Evolutionary conservation across 352 stramenopile species (phyloP).

Genomic region (Elongisporangium undulatum): DNA sequence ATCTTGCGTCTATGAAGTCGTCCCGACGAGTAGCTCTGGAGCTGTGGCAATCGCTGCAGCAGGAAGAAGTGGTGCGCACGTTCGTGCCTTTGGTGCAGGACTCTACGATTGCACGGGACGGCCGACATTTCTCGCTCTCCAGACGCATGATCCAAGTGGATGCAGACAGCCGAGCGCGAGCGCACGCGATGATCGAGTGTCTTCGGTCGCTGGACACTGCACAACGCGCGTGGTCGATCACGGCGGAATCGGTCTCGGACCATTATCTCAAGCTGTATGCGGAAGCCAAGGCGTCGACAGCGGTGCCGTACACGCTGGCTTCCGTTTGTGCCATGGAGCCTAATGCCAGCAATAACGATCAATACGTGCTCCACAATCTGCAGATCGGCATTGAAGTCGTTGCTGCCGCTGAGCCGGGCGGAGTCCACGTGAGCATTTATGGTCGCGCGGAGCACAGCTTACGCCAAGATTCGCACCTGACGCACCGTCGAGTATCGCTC

Average conservation of each 20-base stretch:
- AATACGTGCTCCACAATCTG: conserved; percentile 36
- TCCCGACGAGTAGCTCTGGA: conserved; percentile 29
- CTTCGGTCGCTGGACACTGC: conserved; percentile 12
- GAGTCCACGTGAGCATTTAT: conserved; percentile 31
- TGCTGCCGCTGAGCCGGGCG: conserved; percentile 7
- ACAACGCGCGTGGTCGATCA: conserved; percentile 38
- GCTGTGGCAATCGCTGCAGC: conserved; percentile 46
- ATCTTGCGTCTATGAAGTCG: conserved; percentile 12
- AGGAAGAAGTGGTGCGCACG: conserved; percentile 58
- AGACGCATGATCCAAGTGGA: conserved; percentile 37
- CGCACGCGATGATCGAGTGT: conserved; percentile 41
- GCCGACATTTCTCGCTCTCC: conserved; percentile 18
- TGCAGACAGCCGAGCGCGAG: conserved; percentile 12
- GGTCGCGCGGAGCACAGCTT: conserved; percentile 33
- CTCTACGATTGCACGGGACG: conserved; percentile 26
- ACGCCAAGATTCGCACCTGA: too few relatives aligned
- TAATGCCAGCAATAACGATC: too few relatives aligned
- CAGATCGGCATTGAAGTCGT: conserved; percentile 17
- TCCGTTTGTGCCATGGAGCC: too few relatives aligned
- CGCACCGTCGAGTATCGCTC: too few relatives aligned
- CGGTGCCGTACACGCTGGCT: too few relatives aligned
- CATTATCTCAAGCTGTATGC: conserved; percentile 45
- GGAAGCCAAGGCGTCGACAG: conserved; percentile 12
- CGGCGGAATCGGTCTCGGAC: conserved; percentile 47
- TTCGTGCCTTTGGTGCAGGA: conserved; percentile 56